Percentiles rank a stretch among this genome's conserved stretches.
These are phyloP conservation scores for Xylaria castorea DNA, from an alignment of 495 filamentous ascomycete species.

Conservation along the genomic window DNA sequence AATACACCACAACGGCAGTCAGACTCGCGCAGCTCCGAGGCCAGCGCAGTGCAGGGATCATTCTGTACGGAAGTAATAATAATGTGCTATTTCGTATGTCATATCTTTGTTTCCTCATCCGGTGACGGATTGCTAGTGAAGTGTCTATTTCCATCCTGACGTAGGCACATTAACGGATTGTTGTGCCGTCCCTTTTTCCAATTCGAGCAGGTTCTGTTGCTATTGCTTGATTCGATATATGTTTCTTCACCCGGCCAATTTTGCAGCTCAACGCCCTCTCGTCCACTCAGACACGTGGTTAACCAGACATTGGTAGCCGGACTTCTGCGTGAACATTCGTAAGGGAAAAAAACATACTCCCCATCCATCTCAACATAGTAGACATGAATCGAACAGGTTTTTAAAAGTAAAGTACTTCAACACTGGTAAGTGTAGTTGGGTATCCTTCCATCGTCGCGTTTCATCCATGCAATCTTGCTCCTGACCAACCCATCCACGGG, in stretches of 20 bases:
- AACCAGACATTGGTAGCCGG: conserved; percentile 36
- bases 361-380: conserved; percentile 38
- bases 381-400: conserved; percentile 37
- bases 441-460: conserved; percentile 45
- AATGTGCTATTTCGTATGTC: conserved; percentile 37
- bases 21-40: not conserved
- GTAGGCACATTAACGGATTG: conserved; percentile 30
- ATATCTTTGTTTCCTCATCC: conserved; percentile 41
- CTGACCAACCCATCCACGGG: conserved; percentile 34
- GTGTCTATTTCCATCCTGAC: conserved; percentile 44
- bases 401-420: conserved; percentile 35
- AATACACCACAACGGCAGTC: conserved; percentile 10
- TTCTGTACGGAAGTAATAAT: conserved; percentile 15
- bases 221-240: conserved; percentile 21
- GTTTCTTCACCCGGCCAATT: conserved; percentile 31
- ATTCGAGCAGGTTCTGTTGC: conserved; percentile 34
- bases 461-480: conserved; percentile 47
- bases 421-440: conserved; percentile 40
- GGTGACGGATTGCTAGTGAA: conserved; percentile 44
- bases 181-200: conserved; percentile 35
- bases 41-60: conserved; percentile 11
- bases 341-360: conserved; percentile 31
- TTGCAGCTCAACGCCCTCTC: conserved; percentile 36
- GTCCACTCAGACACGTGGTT: conserved; percentile 29
- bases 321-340: conserved; percentile 33